Evolutionary conservation across 768 basidiomycete genomes (phyloP).

Genomic region (Tulasnella sp.): DNA sequence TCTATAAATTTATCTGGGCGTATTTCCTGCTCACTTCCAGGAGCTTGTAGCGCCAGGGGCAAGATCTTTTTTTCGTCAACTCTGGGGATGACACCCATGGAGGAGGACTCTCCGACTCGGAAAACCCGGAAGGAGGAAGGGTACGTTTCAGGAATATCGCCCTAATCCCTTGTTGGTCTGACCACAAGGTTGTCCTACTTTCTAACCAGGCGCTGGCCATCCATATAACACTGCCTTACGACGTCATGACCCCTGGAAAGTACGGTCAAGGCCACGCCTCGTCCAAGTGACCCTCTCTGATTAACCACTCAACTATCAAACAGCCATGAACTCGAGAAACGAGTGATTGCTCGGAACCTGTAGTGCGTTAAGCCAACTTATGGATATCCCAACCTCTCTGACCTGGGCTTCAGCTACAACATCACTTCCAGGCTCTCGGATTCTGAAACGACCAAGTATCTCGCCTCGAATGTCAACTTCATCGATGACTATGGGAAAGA

Average conservation of each 20-base stretch:
- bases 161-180: neutral
- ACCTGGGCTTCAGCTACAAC: neutral
- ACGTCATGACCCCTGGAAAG: conserved; percentile 16
- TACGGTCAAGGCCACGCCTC: neutral
- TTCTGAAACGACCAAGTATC: neutral
- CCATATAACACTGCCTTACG: neutral
- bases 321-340: conserved; percentile 6
- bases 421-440: neutral
- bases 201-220: neutral
- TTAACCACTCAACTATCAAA: neutral
- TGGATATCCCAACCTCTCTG: neutral
- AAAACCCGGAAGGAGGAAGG: neutral
- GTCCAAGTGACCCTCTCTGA: neutral
- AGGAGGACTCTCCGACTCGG: conserved; percentile 6
- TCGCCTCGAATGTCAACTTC: conserved; percentile 9
- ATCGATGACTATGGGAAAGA: neutral
- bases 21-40: neutral
- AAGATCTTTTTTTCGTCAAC: conserved; percentile 13
- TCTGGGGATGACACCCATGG: conserved; percentile 14
- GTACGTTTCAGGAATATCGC: neutral
- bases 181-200: neutral
- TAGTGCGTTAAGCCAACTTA: neutral
- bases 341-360: neutral
- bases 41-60: neutral
- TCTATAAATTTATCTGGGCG: neutral